These are phyloP conservation scores for Geotrichum siamense DNA, from an alignment of 1,139 yeast genomes.

Conservation along the genomic window DNA sequence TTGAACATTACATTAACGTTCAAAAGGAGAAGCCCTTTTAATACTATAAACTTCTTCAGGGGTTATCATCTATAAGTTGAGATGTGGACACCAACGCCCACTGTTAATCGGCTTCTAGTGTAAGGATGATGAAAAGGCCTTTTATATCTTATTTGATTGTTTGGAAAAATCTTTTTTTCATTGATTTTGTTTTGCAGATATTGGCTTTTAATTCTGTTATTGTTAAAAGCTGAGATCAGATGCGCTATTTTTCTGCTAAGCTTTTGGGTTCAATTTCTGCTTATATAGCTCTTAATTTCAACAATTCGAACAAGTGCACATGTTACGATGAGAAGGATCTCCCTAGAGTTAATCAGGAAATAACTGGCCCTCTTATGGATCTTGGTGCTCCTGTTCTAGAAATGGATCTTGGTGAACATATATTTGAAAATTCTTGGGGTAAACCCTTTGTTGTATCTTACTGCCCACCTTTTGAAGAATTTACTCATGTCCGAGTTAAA, in stretches of 20 bases:
- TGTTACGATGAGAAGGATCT: neutral
- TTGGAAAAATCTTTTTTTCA: too few species aligned
- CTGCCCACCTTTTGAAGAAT: slow-evolving; percentile 39
- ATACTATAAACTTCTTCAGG: too few species aligned
- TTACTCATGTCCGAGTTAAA: slow-evolving; percentile 55
- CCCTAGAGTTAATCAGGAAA: slow-evolving; percentile 8
- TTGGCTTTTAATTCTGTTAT: too few species aligned
- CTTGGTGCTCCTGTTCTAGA: slow-evolving; percentile 14
- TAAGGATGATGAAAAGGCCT: too few species aligned
- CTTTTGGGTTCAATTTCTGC: slow-evolving; percentile 5
- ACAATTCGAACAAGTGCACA: neutral
- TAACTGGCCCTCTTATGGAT: slow-evolving; percentile 15
- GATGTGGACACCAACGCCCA: too few species aligned
- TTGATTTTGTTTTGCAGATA: too few species aligned
- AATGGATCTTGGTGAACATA: slow-evolving; percentile 15
- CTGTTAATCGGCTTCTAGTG: too few species aligned
- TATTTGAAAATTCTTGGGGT: slow-evolving; percentile 56
- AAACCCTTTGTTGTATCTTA: slow-evolving; percentile 42
- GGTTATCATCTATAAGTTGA: too few species aligned
- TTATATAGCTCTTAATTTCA: slow-evolving; percentile 5
- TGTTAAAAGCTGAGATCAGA: slow-evolving; percentile 5
- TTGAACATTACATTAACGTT: too few species aligned
- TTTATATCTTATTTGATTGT: too few species aligned
- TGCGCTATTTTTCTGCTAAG: slow-evolving; percentile 6
- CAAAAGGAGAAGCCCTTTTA: too few species aligned